Evolutionary conservation across 768 basidiomycete genomes (phyloP).

Genomic region (Boletus reticuloceps): DNA sequence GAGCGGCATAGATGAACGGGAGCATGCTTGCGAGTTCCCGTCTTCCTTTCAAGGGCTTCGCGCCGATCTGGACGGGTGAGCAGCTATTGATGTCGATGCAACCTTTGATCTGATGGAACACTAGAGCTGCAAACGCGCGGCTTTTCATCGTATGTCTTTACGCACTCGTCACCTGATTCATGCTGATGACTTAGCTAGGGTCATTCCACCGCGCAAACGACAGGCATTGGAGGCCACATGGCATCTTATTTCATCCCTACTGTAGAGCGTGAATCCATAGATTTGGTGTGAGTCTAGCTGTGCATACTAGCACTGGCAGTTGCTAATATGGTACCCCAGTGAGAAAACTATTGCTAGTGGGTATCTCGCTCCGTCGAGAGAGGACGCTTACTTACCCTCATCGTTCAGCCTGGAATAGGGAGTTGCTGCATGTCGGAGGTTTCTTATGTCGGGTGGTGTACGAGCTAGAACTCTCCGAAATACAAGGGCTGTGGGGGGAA

Average conservation of each 20-base stretch:
- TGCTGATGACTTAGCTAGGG: neutral
- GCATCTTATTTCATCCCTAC: neutral
- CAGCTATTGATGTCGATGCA: neutral
- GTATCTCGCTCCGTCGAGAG: neutral
- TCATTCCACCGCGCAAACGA: slow-evolving; percentile 5
- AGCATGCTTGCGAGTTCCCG: neutral
- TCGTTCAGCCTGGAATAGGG: slow-evolving; percentile 78
- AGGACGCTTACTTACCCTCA: neutral
- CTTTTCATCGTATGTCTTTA: neutral
- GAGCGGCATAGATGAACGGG: neutral
- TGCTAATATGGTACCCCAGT: neutral
- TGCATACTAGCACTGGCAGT: neutral
- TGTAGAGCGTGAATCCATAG: slow-evolving; percentile 2
- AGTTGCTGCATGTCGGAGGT: slow-evolving; percentile 81
- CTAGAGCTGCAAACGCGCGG: neutral
- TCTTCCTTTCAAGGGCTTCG: neutral
- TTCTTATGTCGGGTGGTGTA: slow-evolving; percentile 79
- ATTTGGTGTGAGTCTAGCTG: neutral
- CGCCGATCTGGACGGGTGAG: neutral
- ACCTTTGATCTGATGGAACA: neutral
- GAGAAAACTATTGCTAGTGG: neutral
- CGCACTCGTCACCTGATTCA: neutral
- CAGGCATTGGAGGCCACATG: slow-evolving; percentile 3
- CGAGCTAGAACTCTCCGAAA: slow-evolving; percentile 67
- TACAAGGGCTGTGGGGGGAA: slow-evolving; percentile 33